Conservation (phyloP, 352 stramenopile genomes). For the Globisporangium mamillatum region DNA sequence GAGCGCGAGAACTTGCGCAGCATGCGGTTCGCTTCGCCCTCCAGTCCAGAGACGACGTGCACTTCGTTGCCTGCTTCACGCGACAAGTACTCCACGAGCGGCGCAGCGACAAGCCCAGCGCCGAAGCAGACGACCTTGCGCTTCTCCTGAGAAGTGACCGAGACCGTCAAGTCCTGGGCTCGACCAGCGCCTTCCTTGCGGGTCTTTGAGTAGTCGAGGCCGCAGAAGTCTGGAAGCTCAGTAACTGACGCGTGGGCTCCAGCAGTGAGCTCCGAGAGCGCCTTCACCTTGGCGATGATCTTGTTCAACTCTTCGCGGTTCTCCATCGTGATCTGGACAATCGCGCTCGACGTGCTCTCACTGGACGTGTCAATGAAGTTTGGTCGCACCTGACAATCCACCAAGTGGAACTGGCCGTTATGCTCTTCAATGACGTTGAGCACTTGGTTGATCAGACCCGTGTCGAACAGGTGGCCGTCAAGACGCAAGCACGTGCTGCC, state of each 20-base stretch:
- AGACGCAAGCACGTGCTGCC: conserved; percentile 80
- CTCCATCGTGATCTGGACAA: conserved; percentile 83
- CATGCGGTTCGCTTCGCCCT: conserved; percentile 70
- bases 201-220: conserved; percentile 68
- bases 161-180: conserved; percentile 22
- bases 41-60: conserved; percentile 68
- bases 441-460: conserved; percentile 94
- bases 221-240: conserved; percentile 77
- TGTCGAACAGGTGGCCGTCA: conserved; percentile 96
- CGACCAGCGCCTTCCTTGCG: conserved; percentile 55
- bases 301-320: conserved; percentile 69
- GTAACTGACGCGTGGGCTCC: conserved; percentile 84
- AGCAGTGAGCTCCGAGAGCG: conserved; percentile 79
- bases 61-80: conserved; percentile 69
- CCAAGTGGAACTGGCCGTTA: conserved; percentile 87
- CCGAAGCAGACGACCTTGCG: conserved; percentile 88
- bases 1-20: conserved; percentile 60
- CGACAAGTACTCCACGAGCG: conserved; percentile 86
- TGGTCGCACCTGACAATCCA: conserved; percentile 88
- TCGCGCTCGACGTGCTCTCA: conserved; percentile 58
- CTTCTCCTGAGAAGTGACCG: conserved; percentile 56
- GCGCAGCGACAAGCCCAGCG: conserved; percentile 76
- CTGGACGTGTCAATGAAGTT: conserved; percentile 55
- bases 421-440: conserved; percentile 92
- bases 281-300: conserved; percentile 86